Conservation (phyloP, 1,139 yeast genomes). For the Geotrichum restrictum region DNA sequence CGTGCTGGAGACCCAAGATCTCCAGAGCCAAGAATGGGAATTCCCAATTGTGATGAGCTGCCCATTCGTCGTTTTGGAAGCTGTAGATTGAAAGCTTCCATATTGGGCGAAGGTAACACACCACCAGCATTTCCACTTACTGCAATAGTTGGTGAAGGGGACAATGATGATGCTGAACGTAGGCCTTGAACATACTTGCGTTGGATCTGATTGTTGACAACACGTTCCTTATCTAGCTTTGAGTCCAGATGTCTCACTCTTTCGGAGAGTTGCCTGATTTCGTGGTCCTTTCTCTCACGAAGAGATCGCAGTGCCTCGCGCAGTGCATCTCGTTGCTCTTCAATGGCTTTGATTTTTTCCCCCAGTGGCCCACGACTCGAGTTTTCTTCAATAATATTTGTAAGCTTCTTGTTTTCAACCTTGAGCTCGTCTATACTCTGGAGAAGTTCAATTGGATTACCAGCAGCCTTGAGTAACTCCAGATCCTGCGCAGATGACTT, state of each 20-base stretch:
- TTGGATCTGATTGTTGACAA: slow-evolving; percentile 27
- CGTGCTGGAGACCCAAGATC: slow-evolving; percentile 3
- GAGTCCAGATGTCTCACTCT: slow-evolving; percentile 36
- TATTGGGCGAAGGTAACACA: neutral
- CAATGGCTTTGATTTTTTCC: slow-evolving; percentile 35
- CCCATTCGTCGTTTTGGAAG: slow-evolving; percentile 2
- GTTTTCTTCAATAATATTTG: slow-evolving; percentile 33
- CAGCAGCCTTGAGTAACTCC: slow-evolving; percentile 34
- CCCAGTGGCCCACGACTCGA: slow-evolving; percentile 33
- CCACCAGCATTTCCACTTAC: neutral
- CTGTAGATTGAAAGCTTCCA: slow-evolving; percentile 1
- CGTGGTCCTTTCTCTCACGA: slow-evolving; percentile 40
- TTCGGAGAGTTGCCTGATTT: slow-evolving; percentile 34
- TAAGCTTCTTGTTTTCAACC: slow-evolving; percentile 37
- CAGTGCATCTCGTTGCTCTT: slow-evolving; percentile 45
- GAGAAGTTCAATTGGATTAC: slow-evolving; percentile 34
- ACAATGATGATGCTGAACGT: slow-evolving; percentile 19
- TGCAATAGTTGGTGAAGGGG: neutral
- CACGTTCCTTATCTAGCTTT: slow-evolving; percentile 31
- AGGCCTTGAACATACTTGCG: slow-evolving; percentile 29
- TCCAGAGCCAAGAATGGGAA: neutral
- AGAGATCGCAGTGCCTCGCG: slow-evolving; percentile 41
- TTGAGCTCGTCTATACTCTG: slow-evolving; percentile 36
- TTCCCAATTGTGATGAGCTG: neutral
- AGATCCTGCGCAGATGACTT: slow-evolving; percentile 32